Evolutionary conservation across 1,284 basidiomycete genomes (phyloP).

Genomic region (Ceratobasidium sp.): DNA sequence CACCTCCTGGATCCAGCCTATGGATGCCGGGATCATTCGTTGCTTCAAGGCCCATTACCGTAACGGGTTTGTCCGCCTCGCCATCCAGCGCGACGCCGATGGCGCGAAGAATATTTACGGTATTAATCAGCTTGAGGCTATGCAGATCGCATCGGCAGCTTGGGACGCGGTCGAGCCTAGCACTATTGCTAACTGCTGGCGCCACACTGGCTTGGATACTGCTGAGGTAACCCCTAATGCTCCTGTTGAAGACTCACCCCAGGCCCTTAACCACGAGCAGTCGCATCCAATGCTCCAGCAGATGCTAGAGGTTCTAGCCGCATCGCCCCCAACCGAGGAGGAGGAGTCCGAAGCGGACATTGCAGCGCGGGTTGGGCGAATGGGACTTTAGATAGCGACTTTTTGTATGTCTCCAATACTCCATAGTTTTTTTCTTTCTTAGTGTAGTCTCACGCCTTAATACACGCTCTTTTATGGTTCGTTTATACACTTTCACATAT

Average conservation of each 20-base stretch:
- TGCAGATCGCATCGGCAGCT: constrained; percentile 36
- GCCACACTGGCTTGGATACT: not conserved
- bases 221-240: too few species aligned
- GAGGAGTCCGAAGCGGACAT: not conserved
- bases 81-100: constrained; percentile 44
- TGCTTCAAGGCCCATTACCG: constrained; percentile 47
- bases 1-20: constrained; percentile 10
- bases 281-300: not conserved
- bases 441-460: too few species aligned
- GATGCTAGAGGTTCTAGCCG: not conserved
- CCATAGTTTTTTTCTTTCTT: too few species aligned
- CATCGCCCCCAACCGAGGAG: not conserved
- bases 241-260: not conserved
- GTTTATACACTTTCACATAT: too few species aligned
- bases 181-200: constrained; percentile 46
- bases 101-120: constrained; percentile 27
- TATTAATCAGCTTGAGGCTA: constrained; percentile 43
- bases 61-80: not conserved
- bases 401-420: too few species aligned
- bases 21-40: constrained; percentile 45
- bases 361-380: not conserved
- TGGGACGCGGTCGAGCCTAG: constrained; percentile 23
- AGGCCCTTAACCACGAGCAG: not conserved
- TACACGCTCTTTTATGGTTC: too few species aligned
- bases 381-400: too few species aligned